These are phyloP conservation scores for Tetrahymena borealis DNA, from an alignment of 73 alveolate species.

Conservation along the genomic window DNA sequence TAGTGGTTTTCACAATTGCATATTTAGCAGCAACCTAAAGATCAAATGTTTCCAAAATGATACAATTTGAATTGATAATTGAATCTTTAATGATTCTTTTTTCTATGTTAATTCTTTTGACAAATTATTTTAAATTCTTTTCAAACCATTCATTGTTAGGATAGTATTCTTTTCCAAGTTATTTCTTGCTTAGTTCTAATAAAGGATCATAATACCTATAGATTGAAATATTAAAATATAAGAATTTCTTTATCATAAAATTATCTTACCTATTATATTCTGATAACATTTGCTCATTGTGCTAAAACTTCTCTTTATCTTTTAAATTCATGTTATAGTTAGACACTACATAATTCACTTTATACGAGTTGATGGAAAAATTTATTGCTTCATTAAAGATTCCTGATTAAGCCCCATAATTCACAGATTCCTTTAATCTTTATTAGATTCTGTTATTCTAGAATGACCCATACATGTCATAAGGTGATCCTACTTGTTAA, in stretches of 20 bases:
- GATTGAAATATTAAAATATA: neutral
- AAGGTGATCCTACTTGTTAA: neutral
- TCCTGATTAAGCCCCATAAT: neutral
- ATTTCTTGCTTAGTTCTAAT: neutral
- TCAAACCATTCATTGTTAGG: neutral
- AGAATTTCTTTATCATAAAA: neutral
- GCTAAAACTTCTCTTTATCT: neutral
- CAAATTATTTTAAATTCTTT: neutral
- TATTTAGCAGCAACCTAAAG: neutral
- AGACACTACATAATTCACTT: neutral
- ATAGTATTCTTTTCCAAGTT: neutral
- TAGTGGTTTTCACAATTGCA: neutral
- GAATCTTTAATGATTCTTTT: neutral
- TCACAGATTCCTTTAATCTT: neutral
- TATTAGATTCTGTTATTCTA: neutral
- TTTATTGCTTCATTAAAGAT: neutral
- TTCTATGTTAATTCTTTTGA: neutral
- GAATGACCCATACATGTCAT: neutral
- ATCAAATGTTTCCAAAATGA: neutral
- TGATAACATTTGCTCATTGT: neutral
- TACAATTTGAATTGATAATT: neutral
- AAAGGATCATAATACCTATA: neutral
- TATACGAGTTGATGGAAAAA: neutral
- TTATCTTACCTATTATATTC: neutral
- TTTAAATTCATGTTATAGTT: neutral